Percentiles rank a stretch among this genome's conserved stretches.
Evolutionary conservation across 2,329 filamentous ascomycete species (phyloP).

Genomic region (Fusarium virguliforme): DNA sequence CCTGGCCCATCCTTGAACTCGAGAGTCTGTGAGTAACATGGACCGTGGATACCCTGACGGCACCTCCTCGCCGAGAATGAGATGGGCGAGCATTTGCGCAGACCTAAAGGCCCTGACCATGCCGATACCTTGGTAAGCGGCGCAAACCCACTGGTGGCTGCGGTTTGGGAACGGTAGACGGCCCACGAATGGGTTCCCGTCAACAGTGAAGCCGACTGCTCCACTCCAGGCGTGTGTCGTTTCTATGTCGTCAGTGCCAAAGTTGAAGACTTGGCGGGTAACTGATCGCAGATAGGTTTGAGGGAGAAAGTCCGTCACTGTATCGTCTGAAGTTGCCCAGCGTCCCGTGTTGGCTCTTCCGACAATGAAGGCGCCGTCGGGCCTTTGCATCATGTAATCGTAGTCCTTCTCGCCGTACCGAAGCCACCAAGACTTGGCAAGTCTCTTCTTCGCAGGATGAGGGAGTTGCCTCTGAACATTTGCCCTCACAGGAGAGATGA

Average conservation of each 20-base stretch:
- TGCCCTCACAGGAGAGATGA: neutral
- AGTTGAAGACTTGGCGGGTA: constrained; percentile 21
- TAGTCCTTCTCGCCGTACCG: constrained; percentile 30
- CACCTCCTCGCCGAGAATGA: constrained; percentile 23
- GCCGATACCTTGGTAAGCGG: constrained; percentile 23
- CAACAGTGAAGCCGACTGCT: constrained; percentile 18
- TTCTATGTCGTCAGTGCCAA: constrained; percentile 24
- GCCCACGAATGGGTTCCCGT: constrained; percentile 28
- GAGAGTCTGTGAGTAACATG: constrained; percentile 16
- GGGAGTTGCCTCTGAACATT: constrained; percentile 24
- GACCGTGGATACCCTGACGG: constrained; percentile 17
- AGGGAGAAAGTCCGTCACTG: constrained; percentile 15
- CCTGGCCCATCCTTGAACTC: constrained; percentile 6
- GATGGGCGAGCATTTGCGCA: constrained; percentile 16
- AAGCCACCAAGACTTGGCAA: constrained; percentile 24
- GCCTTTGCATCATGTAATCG: constrained; percentile 31
- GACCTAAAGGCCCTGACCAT: constrained; percentile 32
- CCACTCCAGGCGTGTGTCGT: constrained; percentile 30
- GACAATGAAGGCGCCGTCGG: constrained; percentile 22
- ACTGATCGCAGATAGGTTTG: neutral
- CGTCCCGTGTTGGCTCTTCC: constrained; percentile 27
- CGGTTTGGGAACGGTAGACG: constrained; percentile 19
- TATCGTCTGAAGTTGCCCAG: constrained; percentile 21
- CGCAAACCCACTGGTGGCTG: constrained; percentile 27
- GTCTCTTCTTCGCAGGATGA: neutral